Conservation (phyloP, 257 asterid genomes). For the Solanum bulbocastanum region DNA sequence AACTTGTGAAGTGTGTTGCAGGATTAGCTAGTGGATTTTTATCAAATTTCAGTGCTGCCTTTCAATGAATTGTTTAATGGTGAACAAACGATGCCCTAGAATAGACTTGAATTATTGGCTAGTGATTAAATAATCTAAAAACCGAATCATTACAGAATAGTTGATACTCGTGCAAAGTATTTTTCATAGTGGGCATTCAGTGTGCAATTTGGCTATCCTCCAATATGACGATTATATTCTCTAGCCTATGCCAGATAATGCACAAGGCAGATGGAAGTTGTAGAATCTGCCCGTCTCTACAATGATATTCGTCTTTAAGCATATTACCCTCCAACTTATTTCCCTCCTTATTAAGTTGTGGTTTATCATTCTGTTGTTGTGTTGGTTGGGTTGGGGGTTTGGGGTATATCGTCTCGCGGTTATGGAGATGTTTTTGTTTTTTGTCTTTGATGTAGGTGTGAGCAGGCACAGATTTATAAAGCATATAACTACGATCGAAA, state of each 20-base stretch:
- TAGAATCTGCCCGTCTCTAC: not conserved
- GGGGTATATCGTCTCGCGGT: not conserved
- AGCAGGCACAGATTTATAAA: not conserved
- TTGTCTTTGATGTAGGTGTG: not conserved
- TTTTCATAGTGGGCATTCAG: not conserved
- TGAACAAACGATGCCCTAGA: not conserved
- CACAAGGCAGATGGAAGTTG: not conserved
- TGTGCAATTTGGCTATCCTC: not conserved
- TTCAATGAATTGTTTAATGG: not conserved
- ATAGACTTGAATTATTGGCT: not conserved
- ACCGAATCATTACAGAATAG: not conserved
- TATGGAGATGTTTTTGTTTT: not conserved
- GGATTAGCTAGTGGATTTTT: not conserved
- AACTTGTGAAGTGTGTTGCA: slow-evolving; percentile 13
- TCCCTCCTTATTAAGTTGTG: too few species aligned
- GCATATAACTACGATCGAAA: not conserved
- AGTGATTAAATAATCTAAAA: not conserved
- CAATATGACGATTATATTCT: not conserved
- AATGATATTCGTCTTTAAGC: not conserved
- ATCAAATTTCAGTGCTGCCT: not conserved
- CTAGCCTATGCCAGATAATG: not conserved
- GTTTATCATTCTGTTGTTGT: not conserved
- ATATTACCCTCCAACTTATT: not conserved
- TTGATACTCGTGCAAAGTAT: not conserved
- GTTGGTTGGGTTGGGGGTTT: not conserved